These are phyloP conservation scores for Crepidotus sp. DNA, from an alignment of 1,284 basidiomycete species.

Conservation along the genomic window DNA sequence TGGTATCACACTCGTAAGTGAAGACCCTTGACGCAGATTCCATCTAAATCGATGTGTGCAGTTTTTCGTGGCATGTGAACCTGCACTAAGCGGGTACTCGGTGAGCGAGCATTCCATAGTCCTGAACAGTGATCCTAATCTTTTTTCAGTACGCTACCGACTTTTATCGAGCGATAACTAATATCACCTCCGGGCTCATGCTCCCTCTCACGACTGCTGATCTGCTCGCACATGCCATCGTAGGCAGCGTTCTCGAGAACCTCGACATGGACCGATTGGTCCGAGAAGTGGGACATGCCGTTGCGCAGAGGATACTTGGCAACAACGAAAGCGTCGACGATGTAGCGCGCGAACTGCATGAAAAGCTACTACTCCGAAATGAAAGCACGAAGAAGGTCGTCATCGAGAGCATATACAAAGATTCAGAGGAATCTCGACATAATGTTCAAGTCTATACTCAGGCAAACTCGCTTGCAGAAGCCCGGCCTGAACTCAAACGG, in stretches of 20 bases:
- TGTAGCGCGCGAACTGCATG: slow-evolving; percentile 88
- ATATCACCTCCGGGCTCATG: slow-evolving; percentile 91
- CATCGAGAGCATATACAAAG: slow-evolving; percentile 94
- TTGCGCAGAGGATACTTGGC: slow-evolving; percentile 84
- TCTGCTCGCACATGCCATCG: slow-evolving; percentile 94
- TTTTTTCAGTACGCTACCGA: slow-evolving; percentile 77
- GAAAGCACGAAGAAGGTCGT: slow-evolving; percentile 96
- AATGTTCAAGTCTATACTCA: slow-evolving; percentile 86
- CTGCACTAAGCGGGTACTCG: slow-evolving; percentile 88
- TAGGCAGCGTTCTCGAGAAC: slow-evolving; percentile 94
- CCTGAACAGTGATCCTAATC: slow-evolving; percentile 5
- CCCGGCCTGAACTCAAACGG: slow-evolving; percentile 72
- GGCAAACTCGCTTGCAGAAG: slow-evolving; percentile 66
- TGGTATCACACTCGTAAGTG: slow-evolving; percentile 81
- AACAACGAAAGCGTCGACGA: slow-evolving; percentile 94
- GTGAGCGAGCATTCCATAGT: slow-evolving; percentile 36
- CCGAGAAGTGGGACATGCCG: slow-evolving; percentile 86
- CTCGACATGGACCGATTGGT: slow-evolving; percentile 98
- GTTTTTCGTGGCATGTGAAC: slow-evolving; percentile 99
- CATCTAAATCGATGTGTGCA: slow-evolving; percentile 27
- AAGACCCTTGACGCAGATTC: neutral
- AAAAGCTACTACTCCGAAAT: slow-evolving; percentile 83
- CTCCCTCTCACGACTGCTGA: slow-evolving; percentile 94
- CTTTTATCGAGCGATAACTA: slow-evolving; percentile 89
- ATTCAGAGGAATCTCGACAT: slow-evolving; percentile 79